Evolutionary conservation across 2,329 filamentous ascomycete species (phyloP), one percentile per base, ranked within the genome.

Genomic region (Hymenoscyphus linearis): DNA sequence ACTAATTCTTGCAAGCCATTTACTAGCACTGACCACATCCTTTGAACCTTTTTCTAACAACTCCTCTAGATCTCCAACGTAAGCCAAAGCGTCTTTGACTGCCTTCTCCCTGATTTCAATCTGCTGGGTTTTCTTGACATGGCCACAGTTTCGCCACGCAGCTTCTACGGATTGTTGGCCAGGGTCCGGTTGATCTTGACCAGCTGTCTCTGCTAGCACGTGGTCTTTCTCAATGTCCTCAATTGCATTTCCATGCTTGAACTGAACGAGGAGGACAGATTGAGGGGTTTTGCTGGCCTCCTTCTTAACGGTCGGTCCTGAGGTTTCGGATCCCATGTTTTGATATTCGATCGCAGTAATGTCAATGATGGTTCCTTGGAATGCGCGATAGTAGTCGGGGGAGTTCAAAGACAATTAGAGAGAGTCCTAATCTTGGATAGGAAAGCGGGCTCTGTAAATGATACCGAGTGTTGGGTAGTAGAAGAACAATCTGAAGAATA

Each of bases 1-100:
- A 58, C 57, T 4, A 35, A 40, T 36, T 37, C 53, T 55, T 26
- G 26, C 6, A 18, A 55, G 31, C 53, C 34, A 55, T 22, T 55
- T 55, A 4, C 14, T 25, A 22, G 10, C 18, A 31, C 53, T 55
- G 16, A 5, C 18, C 14, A 55, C 3, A 10, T 18, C 4, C 12
- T 27, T 16, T 7, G 34, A 55, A n/a, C 7, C 34, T 6, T 36
- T n/a, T 34, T 36, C 18, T 34, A 18, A 58, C 37, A 25, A 31
- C n/a, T 3, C 9, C 22, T 53, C 52, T 14, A 53, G 7, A 3
- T 44, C 22, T 9, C 55, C 22, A 37, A 47, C 13, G 53, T 13
- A 59, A 16, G 16, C 22, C 3, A 59, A 27, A 12, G n/a, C 25
- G 54, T 59, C 57, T 34, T 54, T 22, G n/a, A 55, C 57, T 9